Conservation (phyloP, 495 filamentous ascomycete species). For the Penicillium canariense region DNA sequence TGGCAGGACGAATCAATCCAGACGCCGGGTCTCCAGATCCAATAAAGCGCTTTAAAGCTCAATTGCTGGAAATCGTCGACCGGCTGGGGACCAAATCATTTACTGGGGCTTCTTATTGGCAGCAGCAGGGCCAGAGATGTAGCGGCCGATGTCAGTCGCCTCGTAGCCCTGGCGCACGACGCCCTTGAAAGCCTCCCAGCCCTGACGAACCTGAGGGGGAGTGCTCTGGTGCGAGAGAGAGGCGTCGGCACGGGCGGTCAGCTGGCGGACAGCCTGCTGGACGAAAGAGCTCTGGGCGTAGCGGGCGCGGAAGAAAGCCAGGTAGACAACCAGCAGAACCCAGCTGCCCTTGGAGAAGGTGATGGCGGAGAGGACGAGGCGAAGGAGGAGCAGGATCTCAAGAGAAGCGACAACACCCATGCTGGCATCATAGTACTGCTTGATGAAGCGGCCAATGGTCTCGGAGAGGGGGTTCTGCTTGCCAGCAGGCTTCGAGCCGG, state of each 20-base stretch:
- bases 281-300: constrained; percentile 91
- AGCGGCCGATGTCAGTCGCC: constrained; percentile 72
- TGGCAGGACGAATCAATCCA: neutral
- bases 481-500: constrained; percentile 52
- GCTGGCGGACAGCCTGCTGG: constrained; percentile 69
- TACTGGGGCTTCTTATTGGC: constrained; percentile 58
- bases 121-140: constrained; percentile 52
- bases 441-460: constrained; percentile 86
- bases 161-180: constrained; percentile 69
- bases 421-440: constrained; percentile 90
- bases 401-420: constrained; percentile 79
- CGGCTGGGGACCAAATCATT: constrained; percentile 5
- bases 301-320: constrained; percentile 85
- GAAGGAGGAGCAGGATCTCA: constrained; percentile 78
- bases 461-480: constrained; percentile 70
- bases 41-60: neutral
- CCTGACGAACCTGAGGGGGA: constrained; percentile 77
- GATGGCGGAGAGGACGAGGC: constrained; percentile 72
- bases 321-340: constrained; percentile 82
- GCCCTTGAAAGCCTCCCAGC: constrained; percentile 80
- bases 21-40: neutral
- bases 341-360: constrained; percentile 88
- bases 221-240: constrained; percentile 81
- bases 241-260: constrained; percentile 74
- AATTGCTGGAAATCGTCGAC: neutral